Evolutionary conservation across 2,329 filamentous ascomycete species (phyloP), one percentile per base, ranked within the genome.

Genomic region (Rosellinia necatrix): DNA sequence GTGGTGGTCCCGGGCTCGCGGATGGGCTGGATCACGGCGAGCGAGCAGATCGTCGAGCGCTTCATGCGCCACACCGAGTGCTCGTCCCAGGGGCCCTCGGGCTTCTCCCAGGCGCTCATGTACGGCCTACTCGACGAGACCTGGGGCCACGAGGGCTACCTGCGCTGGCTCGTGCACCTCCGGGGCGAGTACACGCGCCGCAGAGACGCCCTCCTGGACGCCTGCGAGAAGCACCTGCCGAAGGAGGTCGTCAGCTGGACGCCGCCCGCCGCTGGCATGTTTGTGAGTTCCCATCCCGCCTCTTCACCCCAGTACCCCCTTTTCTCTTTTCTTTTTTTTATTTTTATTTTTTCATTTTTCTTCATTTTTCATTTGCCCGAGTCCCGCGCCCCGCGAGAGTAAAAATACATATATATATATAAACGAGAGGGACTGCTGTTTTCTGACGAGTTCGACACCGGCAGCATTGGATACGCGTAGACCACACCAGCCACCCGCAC

Each of bases 91-190:
- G 91, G 90, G 15, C 92, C 94, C 0, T 87, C 85, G 53, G 94
- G 94, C 38, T 83, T 96, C 67, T 86, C 89, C 0, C 93, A 97
- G 75, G 78, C 94, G 19, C 79, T 93, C 7, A 76, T 97, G 51
- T 92, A 90, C 77, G 96, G 96, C 75, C 79, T 99, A 19, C 80
- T 99, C 2, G 94, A 99, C 63, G 91, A 96, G 73, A 86, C 87
- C 46, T 99, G 94, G 94, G 94, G 93, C 21, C 94, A 99, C 68
- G 81, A 84, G 37, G 92, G 92, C 1, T 99, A 96, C 70, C 74
- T 99, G 21, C 81, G 88, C 68, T 99, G 94, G 94, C 76, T 99
- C 61, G 89, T 94, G 70, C 82, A 91, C 70, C 76, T 97, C 66
- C 84, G 92, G 42, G 73, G 85, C 66, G 85, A 92, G 72, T 99